Conservation (phyloP, 139 green algal genomes). For the Dunaliella sp. region DNA sequence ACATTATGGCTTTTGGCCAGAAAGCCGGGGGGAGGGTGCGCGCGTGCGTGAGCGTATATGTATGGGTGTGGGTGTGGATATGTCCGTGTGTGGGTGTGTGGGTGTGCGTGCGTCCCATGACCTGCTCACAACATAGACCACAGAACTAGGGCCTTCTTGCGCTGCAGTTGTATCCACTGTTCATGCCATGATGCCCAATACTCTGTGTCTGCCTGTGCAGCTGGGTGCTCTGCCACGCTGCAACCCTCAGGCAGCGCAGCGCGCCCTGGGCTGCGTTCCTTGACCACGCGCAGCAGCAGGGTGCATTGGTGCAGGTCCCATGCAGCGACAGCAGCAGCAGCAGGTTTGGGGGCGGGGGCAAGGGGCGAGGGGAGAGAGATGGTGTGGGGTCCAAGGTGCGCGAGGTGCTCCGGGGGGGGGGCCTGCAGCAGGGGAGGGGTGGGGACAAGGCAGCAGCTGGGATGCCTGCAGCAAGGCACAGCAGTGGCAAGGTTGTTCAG, state of each 20-base stretch:
- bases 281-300: not conserved
- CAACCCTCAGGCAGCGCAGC: not conserved
- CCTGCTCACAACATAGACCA: no score
- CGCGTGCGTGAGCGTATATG: no score
- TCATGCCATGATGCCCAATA: no score
- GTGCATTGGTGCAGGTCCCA: not conserved
- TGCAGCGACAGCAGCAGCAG: not conserved
- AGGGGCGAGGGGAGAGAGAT: not conserved
- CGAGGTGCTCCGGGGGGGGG: not conserved
- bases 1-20: no score
- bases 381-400: not conserved
- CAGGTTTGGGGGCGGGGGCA: not conserved
- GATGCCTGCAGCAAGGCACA: not conserved
- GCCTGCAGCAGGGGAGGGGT: not conserved
- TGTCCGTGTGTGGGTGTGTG: no score
- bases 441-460: not conserved
- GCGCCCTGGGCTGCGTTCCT: not conserved
- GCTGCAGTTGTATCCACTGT: no score
- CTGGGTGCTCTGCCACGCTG: not conserved
- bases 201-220: no score
- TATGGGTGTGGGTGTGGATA: no score
- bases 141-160: no score
- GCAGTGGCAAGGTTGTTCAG: not conserved
- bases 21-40: no score
- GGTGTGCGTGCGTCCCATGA: no score